Percentiles rank a stretch among this genome's conserved stretches.
phyloP scores from a whole-genome alignment of 768 basidiomycete species.

The Clathrus columnatus region DNA sequence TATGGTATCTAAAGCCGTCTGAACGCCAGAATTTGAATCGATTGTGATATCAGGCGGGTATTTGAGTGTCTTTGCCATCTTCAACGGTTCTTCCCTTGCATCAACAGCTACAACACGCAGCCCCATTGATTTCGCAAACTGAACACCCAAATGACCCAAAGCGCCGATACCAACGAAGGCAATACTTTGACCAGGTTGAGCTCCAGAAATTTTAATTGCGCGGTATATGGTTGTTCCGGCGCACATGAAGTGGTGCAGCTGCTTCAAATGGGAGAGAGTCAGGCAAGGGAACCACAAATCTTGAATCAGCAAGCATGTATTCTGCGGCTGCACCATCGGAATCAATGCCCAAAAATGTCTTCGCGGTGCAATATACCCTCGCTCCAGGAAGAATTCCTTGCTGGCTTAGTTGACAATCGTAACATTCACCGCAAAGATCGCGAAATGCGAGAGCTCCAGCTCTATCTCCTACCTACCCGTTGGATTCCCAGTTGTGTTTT shows the following conservation, averaged over 20 bases:
- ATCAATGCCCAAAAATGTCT: background rate
- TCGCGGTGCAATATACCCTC: background rate
- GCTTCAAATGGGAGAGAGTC: background rate
- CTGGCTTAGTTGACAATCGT: background rate
- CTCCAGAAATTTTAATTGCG: background rate
- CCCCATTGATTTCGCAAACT: conserved; percentile 6
- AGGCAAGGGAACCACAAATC: background rate
- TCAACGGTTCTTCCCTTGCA: conserved; percentile 3
- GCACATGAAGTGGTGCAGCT: conserved; percentile 5
- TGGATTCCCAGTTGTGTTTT: background rate
- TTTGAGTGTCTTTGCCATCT: background rate
- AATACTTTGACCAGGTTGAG: background rate
- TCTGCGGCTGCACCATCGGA: conserved; percentile 4
- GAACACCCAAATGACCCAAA: conserved; percentile 2
- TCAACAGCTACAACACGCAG: conserved; percentile 2
- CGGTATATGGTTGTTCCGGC: conserved; percentile 7
- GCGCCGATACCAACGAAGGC: conserved; percentile 3
- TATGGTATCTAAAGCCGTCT: background rate
- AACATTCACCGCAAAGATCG: conserved; percentile 2
- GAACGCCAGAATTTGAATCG: background rate
- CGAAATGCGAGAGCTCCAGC: background rate
- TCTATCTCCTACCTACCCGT: conserved; percentile 4
- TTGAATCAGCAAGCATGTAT: conserved; percentile 3
- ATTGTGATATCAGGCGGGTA: background rate
- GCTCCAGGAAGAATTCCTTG: background rate